These are phyloP conservation scores for Triticum monococcum DNA, from an alignment of 176 grass and related monocot species.

Conservation along the genomic window DNA sequence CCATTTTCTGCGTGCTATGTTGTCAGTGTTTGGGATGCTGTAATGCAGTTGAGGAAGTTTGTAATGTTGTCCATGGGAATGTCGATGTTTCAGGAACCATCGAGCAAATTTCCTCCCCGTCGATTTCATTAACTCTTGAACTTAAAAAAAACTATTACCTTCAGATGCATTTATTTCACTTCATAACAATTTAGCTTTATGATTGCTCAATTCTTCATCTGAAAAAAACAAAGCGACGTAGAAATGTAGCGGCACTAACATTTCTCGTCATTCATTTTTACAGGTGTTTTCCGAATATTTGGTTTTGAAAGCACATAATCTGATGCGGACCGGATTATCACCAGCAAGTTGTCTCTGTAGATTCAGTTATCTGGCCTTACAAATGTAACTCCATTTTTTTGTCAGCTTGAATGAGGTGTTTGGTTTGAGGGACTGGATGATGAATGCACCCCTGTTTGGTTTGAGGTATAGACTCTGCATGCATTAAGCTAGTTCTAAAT, in stretches of 20 bases:
- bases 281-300: constrained; percentile 90
- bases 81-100: neutral
- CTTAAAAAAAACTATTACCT: neutral
- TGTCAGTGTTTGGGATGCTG: neutral
- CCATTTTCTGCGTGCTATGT: neutral
- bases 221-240: neutral
- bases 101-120: neutral
- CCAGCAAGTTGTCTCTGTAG: constrained; percentile 21
- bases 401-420: neutral
- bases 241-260: neutral
- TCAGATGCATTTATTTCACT: constrained; percentile 11
- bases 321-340: neutral
- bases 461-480: neutral
- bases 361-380: constrained; percentile 3
- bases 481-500: neutral
- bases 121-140: neutral
- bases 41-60: neutral
- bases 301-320: constrained; percentile 69
- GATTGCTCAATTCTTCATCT: neutral
- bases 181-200: neutral
- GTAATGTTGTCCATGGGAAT: neutral
- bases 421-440: neutral
- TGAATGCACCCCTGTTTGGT: neutral
- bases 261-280: neutral
- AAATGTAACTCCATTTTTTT: neutral